phyloP scores from a whole-genome alignment of 2,329 filamentous ascomycete species.

The Sporothrix pseudoabietina region DNA sequence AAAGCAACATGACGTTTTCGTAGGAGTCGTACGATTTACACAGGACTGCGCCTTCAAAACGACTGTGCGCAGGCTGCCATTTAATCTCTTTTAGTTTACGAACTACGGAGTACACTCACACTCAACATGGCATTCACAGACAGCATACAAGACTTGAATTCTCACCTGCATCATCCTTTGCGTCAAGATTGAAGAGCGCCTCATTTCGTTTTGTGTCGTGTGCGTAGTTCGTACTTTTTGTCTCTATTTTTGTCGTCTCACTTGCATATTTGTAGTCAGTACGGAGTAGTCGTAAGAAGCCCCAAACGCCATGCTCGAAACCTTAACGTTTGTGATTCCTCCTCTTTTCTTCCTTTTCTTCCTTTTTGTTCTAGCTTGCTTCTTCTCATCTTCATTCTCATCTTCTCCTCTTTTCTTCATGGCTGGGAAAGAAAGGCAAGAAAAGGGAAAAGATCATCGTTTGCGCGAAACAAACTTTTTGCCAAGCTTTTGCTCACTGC shows the following conservation, averaged over 20 bases:
- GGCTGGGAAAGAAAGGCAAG: not conserved
- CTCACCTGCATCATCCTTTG: conserved; percentile 6
- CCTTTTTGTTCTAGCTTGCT: not conserved
- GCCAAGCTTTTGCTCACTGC: not conserved
- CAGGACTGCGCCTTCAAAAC: not conserved
- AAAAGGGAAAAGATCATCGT: not conserved
- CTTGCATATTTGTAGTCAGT: not conserved
- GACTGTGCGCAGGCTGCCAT: conserved; percentile 8
- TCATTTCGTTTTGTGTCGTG: not conserved
- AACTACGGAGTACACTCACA: too few relatives aligned
- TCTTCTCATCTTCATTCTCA: not conserved
- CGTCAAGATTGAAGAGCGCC: not conserved
- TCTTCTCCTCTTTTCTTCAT: not conserved
- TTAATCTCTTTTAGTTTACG: not conserved
- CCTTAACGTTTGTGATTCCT: not conserved
- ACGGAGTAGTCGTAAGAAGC: not conserved
- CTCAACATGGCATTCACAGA: not conserved
- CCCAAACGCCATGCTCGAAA: not conserved
- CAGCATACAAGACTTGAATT: not conserved
- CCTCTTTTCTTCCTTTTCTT: not conserved
- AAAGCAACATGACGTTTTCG: not conserved
- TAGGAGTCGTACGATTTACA: conserved; percentile 10
- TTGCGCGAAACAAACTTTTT: conserved; percentile 2
- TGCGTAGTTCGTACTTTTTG: not conserved
- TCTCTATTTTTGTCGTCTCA: conserved; percentile 12